These are phyloP conservation scores for Coprinellus micaceus DNA, from an alignment of 768 basidiomycete species.

Conservation along the genomic window DNA sequence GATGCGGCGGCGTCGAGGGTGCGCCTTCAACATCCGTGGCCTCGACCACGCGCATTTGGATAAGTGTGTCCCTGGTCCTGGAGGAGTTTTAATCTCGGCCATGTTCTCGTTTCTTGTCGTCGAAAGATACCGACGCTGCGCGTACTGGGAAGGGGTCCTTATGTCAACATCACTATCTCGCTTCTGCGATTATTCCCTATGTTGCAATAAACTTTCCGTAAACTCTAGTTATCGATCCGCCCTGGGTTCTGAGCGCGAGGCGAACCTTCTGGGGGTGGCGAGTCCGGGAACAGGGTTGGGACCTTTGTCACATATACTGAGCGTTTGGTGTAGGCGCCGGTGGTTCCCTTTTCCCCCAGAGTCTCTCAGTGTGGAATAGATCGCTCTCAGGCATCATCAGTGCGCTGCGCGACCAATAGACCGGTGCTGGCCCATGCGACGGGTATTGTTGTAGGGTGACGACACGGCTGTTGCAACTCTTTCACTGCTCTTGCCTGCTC, in stretches of 20 bases:
- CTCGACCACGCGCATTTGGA: constrained; percentile 11
- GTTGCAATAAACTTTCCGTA: not conserved
- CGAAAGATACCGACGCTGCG: too few relatives aligned
- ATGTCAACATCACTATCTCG: not conserved
- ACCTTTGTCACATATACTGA: not conserved
- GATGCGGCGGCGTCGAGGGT: constrained; percentile 2
- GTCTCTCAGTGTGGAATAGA: too few relatives aligned
- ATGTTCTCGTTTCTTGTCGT: too few relatives aligned
- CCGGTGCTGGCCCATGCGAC: too few relatives aligned
- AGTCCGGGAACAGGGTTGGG: not conserved
- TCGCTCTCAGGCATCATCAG: too few relatives aligned
- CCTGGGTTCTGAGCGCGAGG: not conserved
- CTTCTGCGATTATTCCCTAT: not conserved
- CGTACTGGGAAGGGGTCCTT: too few relatives aligned
- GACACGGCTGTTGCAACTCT: too few relatives aligned
- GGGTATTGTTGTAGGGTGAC: too few relatives aligned
- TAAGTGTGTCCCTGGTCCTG: not conserved
- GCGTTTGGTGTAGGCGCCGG: not conserved
- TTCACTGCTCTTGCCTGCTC: too few relatives aligned
- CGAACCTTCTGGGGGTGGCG: not conserved
- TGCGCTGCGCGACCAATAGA: too few relatives aligned
- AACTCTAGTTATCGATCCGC: not conserved
- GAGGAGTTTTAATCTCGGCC: not conserved
- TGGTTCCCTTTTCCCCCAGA: too few relatives aligned
- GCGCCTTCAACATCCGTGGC: constrained; percentile 3